Evolutionary conservation across 2,329 filamentous ascomycete species (phyloP).

Genomic region (Fusarium sp.): DNA sequence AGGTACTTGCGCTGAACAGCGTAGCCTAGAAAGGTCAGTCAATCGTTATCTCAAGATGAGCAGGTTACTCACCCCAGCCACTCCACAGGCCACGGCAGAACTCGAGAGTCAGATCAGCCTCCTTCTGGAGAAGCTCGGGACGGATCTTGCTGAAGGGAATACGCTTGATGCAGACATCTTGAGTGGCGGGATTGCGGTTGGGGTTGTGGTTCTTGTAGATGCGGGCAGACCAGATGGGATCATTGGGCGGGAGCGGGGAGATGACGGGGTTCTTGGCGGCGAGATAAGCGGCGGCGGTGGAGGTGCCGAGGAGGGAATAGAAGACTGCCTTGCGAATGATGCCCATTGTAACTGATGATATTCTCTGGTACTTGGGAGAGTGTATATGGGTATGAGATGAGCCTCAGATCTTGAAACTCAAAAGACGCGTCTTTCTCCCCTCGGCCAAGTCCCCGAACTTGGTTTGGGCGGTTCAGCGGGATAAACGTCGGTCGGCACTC

Average conservation of each 20-base stretch:
- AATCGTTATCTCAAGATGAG: neutral
- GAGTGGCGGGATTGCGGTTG: conserved; percentile 69
- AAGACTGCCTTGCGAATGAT: conserved; percentile 61
- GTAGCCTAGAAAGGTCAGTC: conserved; percentile 58
- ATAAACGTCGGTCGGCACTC: conserved; percentile 10
- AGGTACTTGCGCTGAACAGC: conserved; percentile 69
- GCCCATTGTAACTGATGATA: conserved; percentile 58
- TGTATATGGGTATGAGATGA: neutral
- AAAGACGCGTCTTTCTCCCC: conserved; percentile 15
- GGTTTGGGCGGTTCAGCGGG: conserved; percentile 11
- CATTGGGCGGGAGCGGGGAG: conserved; percentile 67
- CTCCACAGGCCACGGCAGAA: conserved; percentile 78
- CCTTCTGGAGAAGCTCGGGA: conserved; percentile 72
- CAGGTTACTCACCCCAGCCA: conserved; percentile 61
- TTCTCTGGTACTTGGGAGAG: no score
- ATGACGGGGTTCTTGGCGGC: conserved; percentile 67
- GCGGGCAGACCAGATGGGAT: conserved; percentile 70
- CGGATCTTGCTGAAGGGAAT: conserved; percentile 73
- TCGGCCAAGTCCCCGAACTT: conserved; percentile 6
- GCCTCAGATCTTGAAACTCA: conserved; percentile 1
- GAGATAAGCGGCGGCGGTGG: conserved; percentile 61
- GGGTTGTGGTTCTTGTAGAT: conserved; percentile 72
- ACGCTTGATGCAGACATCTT: conserved; percentile 73
- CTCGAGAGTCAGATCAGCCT: conserved; percentile 68
- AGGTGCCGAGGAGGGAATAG: conserved; percentile 61